Evolutionary conservation across 176 grass and related monocot genomes (phyloP).

Genomic region (Lolium perenne): DNA sequence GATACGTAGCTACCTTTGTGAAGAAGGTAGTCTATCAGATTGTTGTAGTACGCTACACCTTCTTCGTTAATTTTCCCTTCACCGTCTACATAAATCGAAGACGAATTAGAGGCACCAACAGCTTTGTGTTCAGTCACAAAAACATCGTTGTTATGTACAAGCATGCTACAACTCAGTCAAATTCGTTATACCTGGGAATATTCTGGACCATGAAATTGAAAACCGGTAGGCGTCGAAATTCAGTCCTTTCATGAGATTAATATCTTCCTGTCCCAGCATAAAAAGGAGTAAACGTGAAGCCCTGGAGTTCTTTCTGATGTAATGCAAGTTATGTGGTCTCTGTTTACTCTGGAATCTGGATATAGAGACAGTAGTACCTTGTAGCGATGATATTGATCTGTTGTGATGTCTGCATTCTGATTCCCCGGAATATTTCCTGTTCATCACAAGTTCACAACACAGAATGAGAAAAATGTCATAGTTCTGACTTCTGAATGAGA

Average conservation of each 20-base stretch:
- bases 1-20: constrained; percentile 33
- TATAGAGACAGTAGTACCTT: constrained; percentile 10
- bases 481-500: neutral
- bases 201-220: constrained; percentile 83
- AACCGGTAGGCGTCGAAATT: constrained; percentile 76
- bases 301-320: neutral
- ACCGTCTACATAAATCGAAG: constrained; percentile 50
- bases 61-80: constrained; percentile 63
- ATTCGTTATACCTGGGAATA: constrained; percentile 50
- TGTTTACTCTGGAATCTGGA: neutral
- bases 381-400: constrained; percentile 71
- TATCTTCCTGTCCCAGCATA: constrained; percentile 30
- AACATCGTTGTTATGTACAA: neutral
- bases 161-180: constrained; percentile 1
- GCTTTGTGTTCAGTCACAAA: neutral
- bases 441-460: neutral
- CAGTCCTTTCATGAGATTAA: constrained; percentile 63
- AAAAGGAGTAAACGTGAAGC: neutral
- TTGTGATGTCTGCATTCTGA: constrained; percentile 61
- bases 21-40: constrained; percentile 74
- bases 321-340: neutral
- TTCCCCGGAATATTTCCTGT: constrained; percentile 51
- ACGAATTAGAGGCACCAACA: too few species aligned
- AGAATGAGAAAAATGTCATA: neutral
- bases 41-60: constrained; percentile 77